These are phyloP conservation scores for Kwoniella sp. DNA, from an alignment of 768 basidiomycete genomes.

Conservation along the genomic window DNA sequence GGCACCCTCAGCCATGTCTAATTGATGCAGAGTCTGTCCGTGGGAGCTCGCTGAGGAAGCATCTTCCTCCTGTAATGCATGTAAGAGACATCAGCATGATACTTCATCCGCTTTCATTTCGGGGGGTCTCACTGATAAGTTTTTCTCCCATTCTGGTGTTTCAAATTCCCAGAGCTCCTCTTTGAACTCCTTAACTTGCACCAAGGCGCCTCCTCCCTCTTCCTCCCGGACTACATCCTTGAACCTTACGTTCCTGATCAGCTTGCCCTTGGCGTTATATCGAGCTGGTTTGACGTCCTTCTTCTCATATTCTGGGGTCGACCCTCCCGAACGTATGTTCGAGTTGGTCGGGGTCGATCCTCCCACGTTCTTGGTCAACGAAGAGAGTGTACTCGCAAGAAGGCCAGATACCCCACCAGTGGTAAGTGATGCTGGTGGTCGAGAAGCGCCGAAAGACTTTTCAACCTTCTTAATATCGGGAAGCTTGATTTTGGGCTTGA, in stretches of 20 bases:
- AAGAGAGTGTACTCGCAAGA: neutral
- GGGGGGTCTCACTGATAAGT: slow-evolving; percentile 9
- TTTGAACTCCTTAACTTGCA: slow-evolving; percentile 33
- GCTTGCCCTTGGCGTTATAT: slow-evolving; percentile 28
- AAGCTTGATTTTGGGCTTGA: slow-evolving; percentile 14
- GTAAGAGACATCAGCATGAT: neutral
- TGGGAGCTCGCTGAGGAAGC: slow-evolving; percentile 1
- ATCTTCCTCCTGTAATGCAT: slow-evolving; percentile 14
- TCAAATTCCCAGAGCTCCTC: slow-evolving; percentile 40
- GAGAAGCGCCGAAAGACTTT: neutral
- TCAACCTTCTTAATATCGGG: slow-evolving; percentile 27
- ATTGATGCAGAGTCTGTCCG: slow-evolving; percentile 28
- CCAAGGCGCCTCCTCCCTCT: slow-evolving; percentile 30
- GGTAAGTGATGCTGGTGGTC: slow-evolving; percentile 6
- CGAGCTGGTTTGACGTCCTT: slow-evolving; percentile 11
- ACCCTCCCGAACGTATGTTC: neutral
- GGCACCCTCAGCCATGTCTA: slow-evolving; percentile 36
- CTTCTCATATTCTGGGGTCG: slow-evolving; percentile 7
- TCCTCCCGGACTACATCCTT: slow-evolving; percentile 29
- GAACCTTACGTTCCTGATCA: slow-evolving; percentile 32
- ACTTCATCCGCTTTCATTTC: neutral
- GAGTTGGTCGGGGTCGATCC: neutral
- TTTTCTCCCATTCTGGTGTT: slow-evolving; percentile 30
- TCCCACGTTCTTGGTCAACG: neutral
- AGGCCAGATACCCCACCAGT: slow-evolving; percentile 1